Evolutionary conservation across 2,329 filamentous ascomycete species (phyloP).

Genomic region (Didymella pomorum): DNA sequence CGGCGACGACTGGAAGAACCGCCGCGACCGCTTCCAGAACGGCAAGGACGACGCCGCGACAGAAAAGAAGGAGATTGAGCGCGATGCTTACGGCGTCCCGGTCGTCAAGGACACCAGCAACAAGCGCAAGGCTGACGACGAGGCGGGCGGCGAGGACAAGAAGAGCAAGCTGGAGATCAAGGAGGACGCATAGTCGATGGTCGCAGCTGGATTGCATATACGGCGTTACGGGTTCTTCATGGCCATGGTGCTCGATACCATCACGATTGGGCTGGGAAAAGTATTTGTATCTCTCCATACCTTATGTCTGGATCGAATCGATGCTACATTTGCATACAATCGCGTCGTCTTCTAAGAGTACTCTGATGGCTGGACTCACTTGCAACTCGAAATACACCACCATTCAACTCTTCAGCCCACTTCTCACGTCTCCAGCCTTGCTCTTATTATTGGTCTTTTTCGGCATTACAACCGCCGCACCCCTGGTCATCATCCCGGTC

Average conservation of each 20-base stretch:
- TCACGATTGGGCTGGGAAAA: conserved; percentile 5
- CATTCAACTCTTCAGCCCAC: too few species aligned
- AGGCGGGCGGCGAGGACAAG: conserved; percentile 33
- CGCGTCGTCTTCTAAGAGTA: too few species aligned
- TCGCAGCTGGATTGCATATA: conserved; percentile 6
- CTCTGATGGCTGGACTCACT: too few species aligned
- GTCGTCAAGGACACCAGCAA: conserved; percentile 40
- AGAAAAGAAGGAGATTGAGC: conserved; percentile 31
- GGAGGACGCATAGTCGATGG: conserved; percentile 37
- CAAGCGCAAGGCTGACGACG: conserved; percentile 47
- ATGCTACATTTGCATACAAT: background rate
- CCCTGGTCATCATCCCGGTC: background rate
- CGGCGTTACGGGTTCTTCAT: conserved; percentile 62
- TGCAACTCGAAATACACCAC: too few species aligned
- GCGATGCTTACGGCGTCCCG: conserved; percentile 39
- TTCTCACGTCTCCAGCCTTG: background rate
- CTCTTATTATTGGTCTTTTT: background rate
- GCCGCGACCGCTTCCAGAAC: conserved; percentile 48
- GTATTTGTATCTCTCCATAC: conserved; percentile 1
- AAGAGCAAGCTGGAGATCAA: conserved; percentile 49
- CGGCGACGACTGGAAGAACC: conserved; percentile 40
- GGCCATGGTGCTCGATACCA: conserved; percentile 8
- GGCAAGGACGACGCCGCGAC: conserved; percentile 38
- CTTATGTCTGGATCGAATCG: background rate
- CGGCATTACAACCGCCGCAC: background rate